Evolutionary conservation across 2,329 filamentous ascomycete species (phyloP).

Genomic region (Aspergillus chevalieri): DNA sequence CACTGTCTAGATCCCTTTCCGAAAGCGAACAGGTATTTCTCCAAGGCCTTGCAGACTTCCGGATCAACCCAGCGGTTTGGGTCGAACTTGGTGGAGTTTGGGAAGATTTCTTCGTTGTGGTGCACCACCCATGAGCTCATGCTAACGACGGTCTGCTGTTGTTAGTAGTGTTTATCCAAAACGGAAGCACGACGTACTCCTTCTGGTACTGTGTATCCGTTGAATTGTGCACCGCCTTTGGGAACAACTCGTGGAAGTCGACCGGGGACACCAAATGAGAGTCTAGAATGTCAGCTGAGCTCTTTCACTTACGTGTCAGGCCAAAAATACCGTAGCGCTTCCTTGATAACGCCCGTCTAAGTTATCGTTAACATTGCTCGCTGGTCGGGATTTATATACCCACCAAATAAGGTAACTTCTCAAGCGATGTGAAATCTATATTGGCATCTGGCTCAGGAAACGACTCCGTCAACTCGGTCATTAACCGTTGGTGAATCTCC

Average conservation of each 20-base stretch:
- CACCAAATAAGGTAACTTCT: constrained; percentile 31
- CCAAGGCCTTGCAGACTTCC: constrained; percentile 7
- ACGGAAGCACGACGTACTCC: constrained; percentile 16
- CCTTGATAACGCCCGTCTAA: constrained; percentile 31
- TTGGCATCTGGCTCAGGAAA: constrained; percentile 23
- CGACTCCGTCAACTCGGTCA: constrained; percentile 21
- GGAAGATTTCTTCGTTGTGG: constrained; percentile 27
- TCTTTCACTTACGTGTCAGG: no score
- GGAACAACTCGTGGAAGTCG: constrained; percentile 31
- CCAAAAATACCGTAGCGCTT: constrained; percentile 24
- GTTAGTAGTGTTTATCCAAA: constrained; percentile 1
- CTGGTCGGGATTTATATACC: constrained; percentile 1
- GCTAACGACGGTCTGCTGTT: constrained; percentile 17
- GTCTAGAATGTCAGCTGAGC: constrained; percentile 2
- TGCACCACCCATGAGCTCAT: constrained; percentile 33
- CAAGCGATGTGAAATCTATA: constrained; percentile 23
- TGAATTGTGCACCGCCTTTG: constrained; percentile 22
- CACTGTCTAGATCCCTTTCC: constrained; percentile 30
- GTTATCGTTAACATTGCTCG: neutral
- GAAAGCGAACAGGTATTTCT: constrained; percentile 34
- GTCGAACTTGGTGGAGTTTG: constrained; percentile 27
- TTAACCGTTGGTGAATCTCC: constrained; percentile 18
- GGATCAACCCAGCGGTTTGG: constrained; percentile 30
- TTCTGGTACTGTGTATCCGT: constrained; percentile 25
- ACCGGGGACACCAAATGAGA: constrained; percentile 28